These are phyloP conservation scores for Atalantia buxifolia DNA, from an alignment of 345 rosid species.

Conservation along the genomic window DNA sequence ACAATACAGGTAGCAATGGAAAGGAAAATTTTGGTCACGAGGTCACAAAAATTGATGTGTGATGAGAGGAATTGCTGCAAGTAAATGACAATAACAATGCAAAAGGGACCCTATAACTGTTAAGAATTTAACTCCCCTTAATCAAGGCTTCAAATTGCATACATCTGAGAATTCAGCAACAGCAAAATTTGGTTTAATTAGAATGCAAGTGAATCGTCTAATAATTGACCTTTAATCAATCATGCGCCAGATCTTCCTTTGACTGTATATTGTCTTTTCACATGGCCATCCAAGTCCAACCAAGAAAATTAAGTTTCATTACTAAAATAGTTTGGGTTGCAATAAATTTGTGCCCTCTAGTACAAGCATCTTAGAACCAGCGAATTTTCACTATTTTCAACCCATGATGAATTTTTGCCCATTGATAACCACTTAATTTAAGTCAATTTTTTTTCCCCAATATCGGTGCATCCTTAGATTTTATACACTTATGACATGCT, in stretches of 20 bases:
- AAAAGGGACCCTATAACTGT: slow-evolving; percentile 7
- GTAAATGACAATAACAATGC: slow-evolving; percentile 16
- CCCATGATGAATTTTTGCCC: background rate
- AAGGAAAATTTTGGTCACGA: slow-evolving; percentile 27
- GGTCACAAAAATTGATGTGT: slow-evolving; percentile 22
- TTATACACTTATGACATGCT: background rate
- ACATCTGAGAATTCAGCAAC: background rate
- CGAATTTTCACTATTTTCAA: background rate
- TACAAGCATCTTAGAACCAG: background rate
- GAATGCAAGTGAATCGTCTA: background rate
- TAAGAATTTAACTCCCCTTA: background rate
- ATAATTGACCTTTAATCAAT: background rate
- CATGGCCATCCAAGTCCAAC: background rate
- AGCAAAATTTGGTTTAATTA: background rate
- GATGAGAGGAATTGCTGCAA: background rate
- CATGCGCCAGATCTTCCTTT: too few species aligned
- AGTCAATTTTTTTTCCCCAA: too few species aligned
- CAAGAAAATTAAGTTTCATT: background rate
- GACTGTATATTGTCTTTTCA: background rate
- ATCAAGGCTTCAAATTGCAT: background rate
- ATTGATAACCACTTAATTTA: background rate
- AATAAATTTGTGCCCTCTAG: background rate
- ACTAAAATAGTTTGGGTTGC: background rate
- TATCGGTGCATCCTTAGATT: background rate
- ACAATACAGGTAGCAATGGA: slow-evolving; percentile 8